Conservation (phyloP, 371 early-diverging fungal species). For the Mucor sp. region DNA sequence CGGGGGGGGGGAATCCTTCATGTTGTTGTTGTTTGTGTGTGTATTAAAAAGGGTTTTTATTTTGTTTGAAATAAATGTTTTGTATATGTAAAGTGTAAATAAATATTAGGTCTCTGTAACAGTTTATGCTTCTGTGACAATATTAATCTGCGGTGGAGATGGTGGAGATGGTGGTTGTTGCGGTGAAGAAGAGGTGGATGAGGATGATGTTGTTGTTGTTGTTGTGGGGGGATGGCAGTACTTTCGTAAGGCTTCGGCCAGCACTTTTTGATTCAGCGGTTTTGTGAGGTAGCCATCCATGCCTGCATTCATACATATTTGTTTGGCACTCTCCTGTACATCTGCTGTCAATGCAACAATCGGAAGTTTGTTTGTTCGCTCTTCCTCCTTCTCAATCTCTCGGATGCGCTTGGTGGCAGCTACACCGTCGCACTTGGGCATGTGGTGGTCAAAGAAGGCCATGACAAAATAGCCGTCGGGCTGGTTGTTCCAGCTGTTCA, state of each 20-base stretch:
- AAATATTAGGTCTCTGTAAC: slow-evolving; percentile 2
- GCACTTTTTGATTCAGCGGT: slow-evolving; percentile 39
- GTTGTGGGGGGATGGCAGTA: slow-evolving; percentile 12
- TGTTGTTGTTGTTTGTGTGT: not conserved
- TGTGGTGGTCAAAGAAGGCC: slow-evolving; percentile 53
- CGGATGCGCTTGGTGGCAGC: slow-evolving; percentile 47
- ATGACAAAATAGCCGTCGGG: slow-evolving; percentile 35
- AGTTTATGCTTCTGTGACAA: not conserved
- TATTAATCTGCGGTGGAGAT: not conserved
- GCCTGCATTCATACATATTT: slow-evolving; percentile 50
- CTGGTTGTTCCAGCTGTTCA: slow-evolving; percentile 36
- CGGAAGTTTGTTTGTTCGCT: slow-evolving; percentile 18
- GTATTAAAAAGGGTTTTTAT: not conserved
- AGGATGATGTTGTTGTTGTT: not conserved
- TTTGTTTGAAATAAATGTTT: not conserved
- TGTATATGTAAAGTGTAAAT: not conserved
- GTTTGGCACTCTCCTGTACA: slow-evolving; percentile 50
- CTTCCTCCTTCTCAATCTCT: slow-evolving; percentile 28
- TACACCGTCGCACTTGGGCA: slow-evolving; percentile 56
- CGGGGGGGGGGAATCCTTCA: not conserved
- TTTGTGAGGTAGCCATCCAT: slow-evolving; percentile 54
- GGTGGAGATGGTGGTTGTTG: not conserved
- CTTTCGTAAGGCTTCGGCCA: slow-evolving; percentile 30
- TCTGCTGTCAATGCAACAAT: slow-evolving; percentile 50
- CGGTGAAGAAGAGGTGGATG: not conserved